Conservation (phyloP, 2,329 filamentous ascomycete genomes). For the Thelonectria olida region DNA sequence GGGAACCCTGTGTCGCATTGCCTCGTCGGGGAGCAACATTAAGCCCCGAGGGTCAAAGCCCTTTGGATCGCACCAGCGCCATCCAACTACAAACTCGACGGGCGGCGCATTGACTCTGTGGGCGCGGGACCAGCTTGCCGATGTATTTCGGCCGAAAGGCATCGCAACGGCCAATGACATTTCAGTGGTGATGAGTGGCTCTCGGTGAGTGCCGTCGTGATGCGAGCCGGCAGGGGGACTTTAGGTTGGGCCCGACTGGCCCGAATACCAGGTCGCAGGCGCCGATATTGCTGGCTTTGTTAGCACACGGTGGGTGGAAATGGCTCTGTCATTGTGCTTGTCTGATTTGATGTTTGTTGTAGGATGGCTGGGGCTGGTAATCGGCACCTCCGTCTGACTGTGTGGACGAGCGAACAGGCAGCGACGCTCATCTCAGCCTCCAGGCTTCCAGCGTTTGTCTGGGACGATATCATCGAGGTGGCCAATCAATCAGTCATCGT, state of each 20-base stretch:
- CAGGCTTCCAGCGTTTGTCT: not conserved
- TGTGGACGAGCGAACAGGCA: not conserved
- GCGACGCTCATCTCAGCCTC: not conserved
- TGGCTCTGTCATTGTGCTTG: not conserved
- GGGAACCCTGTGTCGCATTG: conserved; percentile 9
- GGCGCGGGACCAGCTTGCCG: not conserved
- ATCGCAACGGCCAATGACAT: not conserved
- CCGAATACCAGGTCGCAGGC: too few relatives aligned
- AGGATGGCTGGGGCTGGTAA: not conserved
- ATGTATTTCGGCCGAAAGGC: not conserved
- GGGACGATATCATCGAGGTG: too few relatives aligned
- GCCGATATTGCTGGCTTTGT: too few relatives aligned
- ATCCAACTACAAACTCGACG: too few relatives aligned
- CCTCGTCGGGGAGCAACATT: not conserved
- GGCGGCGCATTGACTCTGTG: not conserved
- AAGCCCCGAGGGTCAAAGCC: not conserved
- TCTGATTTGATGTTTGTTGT: not conserved
- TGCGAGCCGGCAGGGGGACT: too few relatives aligned
- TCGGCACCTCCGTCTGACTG: not conserved
- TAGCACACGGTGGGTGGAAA: not conserved
- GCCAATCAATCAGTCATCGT: too few relatives aligned
- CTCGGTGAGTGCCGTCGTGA: too few relatives aligned
- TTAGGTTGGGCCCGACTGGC: too few relatives aligned
- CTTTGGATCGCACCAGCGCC: not conserved
- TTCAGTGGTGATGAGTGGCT: not conserved